Conservation (phyloP, 345 rosid genomes). For the Mercurialis annua region DNA sequence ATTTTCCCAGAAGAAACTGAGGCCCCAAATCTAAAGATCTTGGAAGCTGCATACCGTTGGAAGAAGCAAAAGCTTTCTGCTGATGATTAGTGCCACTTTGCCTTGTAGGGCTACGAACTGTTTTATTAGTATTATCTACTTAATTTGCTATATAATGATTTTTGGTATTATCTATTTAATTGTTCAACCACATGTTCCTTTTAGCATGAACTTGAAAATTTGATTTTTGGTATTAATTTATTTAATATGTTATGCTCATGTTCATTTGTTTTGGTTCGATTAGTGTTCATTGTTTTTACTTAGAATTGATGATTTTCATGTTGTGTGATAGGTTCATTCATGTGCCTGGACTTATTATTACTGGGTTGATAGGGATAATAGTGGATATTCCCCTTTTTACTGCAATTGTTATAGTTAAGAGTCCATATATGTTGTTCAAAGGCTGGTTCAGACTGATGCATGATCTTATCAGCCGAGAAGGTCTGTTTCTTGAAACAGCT, state of each 20-base stretch:
- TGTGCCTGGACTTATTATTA: conserved; percentile 68
- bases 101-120: no score
- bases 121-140: no score
- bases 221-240: no score
- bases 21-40: conserved; percentile 63
- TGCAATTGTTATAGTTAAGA: conserved; percentile 59
- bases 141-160: no score
- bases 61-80: conserved; percentile 59
- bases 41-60: conserved; percentile 81
- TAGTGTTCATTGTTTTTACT: not conserved
- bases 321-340: conserved; percentile 53
- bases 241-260: no score
- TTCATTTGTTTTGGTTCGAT: no score
- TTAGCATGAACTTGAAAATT: no score
- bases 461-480: conserved; percentile 68
- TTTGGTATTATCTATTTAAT: no score
- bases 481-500: conserved; percentile 79
- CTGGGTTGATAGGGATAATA: conserved; percentile 57
- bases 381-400: conserved; percentile 72
- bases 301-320: conserved; percentile 3
- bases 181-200: no score
- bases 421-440: conserved; percentile 68
- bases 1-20: conserved; percentile 81
- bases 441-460: conserved; percentile 72
- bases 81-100: conserved; percentile 31